These are phyloP conservation scores for Rhodamnia rubescens DNA, from an alignment of 345 rosid species.

Conservation along the genomic window DNA sequence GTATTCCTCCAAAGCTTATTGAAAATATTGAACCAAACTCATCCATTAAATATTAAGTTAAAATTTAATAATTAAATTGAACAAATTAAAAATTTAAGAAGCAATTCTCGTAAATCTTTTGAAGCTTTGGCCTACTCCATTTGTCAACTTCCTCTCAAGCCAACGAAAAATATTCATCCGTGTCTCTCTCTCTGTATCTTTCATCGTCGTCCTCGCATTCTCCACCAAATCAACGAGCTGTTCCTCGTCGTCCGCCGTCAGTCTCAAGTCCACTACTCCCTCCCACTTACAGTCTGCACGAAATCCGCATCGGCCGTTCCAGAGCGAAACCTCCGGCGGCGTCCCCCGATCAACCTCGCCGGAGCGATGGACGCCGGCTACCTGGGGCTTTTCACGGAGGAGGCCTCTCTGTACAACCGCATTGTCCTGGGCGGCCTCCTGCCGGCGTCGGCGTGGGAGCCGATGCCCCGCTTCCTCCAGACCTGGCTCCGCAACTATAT, in stretches of 20 bases:
- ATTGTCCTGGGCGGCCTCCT: slow-evolving; percentile 50
- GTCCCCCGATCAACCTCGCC: background rate
- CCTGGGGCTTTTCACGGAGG: slow-evolving; percentile 34
- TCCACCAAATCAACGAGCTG: background rate
- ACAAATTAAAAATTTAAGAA: no score
- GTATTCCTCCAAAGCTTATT: no score
- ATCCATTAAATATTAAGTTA: no score
- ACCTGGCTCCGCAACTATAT: slow-evolving; percentile 90
- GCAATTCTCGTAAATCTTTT: no score
- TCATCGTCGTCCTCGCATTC: background rate
- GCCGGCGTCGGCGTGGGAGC: slow-evolving; percentile 48
- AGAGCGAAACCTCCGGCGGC: background rate
- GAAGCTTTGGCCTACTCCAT: no score
- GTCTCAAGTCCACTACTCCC: background rate
- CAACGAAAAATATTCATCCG: background rate
- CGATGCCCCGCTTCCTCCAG: slow-evolving; percentile 61
- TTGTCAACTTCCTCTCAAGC: background rate
- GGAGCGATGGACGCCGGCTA: slow-evolving; percentile 19
- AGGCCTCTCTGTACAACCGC: slow-evolving; percentile 56
- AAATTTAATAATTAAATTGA: no score
- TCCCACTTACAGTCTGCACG: background rate
- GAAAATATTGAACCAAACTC: no score
- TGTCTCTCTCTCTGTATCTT: background rate
- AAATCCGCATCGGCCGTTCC: background rate
- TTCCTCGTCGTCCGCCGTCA: background rate